Percentiles rank a stretch among this genome's conserved stretches.
Evolutionary conservation across 139 green algal species (phyloP).

Genomic region (Closterium sp.): DNA sequence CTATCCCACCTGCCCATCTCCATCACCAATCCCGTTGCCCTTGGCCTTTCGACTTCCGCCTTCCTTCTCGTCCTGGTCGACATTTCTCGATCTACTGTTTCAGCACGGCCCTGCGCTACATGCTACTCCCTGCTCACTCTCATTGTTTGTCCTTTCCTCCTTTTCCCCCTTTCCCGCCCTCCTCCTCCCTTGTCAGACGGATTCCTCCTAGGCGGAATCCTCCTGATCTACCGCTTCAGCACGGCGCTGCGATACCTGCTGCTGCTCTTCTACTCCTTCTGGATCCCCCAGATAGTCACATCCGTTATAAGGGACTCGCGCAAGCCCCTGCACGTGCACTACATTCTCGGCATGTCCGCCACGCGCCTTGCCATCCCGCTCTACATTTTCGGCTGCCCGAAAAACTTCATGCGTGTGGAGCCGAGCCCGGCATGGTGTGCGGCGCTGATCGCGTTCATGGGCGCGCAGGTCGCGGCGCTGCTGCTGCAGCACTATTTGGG

Average conservation of each 20-base stretch:
- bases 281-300: constrained; percentile 81
- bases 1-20: too few species aligned
- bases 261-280: constrained; percentile 69
- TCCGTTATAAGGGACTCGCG: constrained; percentile 58
- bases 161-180: too few species aligned
- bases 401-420: constrained; percentile 51
- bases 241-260: constrained; percentile 36
- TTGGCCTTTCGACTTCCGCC: background rate
- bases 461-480: constrained; percentile 64
- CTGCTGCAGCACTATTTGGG: constrained; percentile 67
- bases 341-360: constrained; percentile 75
- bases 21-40: too few species aligned
- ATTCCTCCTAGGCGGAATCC: constrained; percentile 55
- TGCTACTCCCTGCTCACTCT: constrained; percentile 43
- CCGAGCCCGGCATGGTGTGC: constrained; percentile 35
- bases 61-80: background rate
- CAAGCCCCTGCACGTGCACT: constrained; percentile 71
- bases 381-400: constrained; percentile 68
- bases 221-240: constrained; percentile 56
- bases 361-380: constrained; percentile 69
- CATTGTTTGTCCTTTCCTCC: too few species aligned
- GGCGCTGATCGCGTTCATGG: constrained; percentile 22
- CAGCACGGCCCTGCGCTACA: constrained; percentile 20
- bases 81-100: constrained; percentile 60
- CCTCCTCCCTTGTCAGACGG: constrained; percentile 36